Evolutionary conservation across 2,329 filamentous ascomycete genomes (phyloP).

Genomic region (Stenocarpella maydis): DNA sequence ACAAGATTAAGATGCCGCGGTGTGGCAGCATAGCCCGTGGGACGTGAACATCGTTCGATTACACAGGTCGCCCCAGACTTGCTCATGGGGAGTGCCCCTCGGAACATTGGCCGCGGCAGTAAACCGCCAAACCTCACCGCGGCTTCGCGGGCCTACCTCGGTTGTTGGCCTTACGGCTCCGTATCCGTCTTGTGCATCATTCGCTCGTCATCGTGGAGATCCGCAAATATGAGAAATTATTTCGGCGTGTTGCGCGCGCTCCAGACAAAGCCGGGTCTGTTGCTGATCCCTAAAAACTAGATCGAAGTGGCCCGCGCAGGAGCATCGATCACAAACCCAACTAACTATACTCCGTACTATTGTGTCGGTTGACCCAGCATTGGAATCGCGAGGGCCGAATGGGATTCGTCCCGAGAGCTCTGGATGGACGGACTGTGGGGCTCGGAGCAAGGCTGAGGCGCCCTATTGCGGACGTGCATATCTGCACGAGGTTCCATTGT

Average conservation of each 20-base stretch:
- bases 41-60: neutral
- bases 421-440: conserved; percentile 5
- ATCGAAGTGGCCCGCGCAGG: neutral
- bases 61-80: neutral
- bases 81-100: neutral
- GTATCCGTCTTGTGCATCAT: neutral
- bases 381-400: neutral
- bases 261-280: neutral
- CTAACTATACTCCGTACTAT: too few relatives aligned
- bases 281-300: neutral
- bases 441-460: conserved; percentile 8
- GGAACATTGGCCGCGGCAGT: neutral
- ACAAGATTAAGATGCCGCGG: conserved; percentile 11
- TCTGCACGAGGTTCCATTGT: conserved; percentile 19
- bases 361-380: neutral
- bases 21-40: conserved; percentile 16
- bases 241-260: conserved; percentile 1
- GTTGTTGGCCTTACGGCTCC: neutral
- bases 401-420: conserved; percentile 9
- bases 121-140: neutral
- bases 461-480: neutral
- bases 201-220: conserved; percentile 15
- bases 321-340: conserved; percentile 1
- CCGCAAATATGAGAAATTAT: neutral
- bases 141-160: neutral